These are phyloP conservation scores for Acmispon strigosus DNA, from an alignment of 306 rosid species.

Conservation along the genomic window DNA sequence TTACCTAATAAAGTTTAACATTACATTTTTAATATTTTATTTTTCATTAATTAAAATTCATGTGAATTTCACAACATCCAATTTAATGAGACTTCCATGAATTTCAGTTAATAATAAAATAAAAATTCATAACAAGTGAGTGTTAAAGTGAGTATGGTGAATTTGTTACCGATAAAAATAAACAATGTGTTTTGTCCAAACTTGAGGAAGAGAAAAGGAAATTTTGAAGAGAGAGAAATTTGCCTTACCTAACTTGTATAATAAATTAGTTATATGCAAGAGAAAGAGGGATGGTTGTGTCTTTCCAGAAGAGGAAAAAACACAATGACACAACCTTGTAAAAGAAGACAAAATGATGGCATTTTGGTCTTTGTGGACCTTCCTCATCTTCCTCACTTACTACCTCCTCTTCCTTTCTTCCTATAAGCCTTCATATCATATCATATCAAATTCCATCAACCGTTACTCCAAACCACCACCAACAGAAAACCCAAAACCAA, in stretches of 20 bases:
- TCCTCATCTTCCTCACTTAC: background rate
- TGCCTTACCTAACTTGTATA: background rate
- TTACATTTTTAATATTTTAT: too few relatives aligned
- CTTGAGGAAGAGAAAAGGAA: too few relatives aligned
- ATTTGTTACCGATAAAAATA: too few relatives aligned
- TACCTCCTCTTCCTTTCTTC: background rate
- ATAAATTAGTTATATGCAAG: background rate
- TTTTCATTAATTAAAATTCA: too few relatives aligned
- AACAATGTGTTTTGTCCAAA: too few relatives aligned
- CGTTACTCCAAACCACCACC: constrained; percentile 7
- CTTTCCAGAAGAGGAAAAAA: background rate
- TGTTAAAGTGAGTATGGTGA: too few relatives aligned
- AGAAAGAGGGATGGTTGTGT: constrained; percentile 8
- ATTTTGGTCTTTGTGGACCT: constrained; percentile 11
- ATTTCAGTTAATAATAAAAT: too few relatives aligned
- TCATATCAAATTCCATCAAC: constrained; percentile 14
- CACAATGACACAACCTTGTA: background rate
- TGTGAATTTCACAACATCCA: too few relatives aligned
- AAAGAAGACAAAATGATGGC: constrained; percentile 8
- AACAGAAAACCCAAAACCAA: background rate
- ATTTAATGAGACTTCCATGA: too few relatives aligned
- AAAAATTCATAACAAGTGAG: too few relatives aligned
- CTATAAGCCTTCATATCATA: background rate
- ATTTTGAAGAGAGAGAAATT: too few relatives aligned
- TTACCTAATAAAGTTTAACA: too few relatives aligned